A percentile compares a stretch with the other conserved stretches of the same genome.
These are phyloP conservation scores for Phytophthora podocarpi DNA, from an alignment of 352 stramenopile genomes.

Conservation along the genomic window DNA sequence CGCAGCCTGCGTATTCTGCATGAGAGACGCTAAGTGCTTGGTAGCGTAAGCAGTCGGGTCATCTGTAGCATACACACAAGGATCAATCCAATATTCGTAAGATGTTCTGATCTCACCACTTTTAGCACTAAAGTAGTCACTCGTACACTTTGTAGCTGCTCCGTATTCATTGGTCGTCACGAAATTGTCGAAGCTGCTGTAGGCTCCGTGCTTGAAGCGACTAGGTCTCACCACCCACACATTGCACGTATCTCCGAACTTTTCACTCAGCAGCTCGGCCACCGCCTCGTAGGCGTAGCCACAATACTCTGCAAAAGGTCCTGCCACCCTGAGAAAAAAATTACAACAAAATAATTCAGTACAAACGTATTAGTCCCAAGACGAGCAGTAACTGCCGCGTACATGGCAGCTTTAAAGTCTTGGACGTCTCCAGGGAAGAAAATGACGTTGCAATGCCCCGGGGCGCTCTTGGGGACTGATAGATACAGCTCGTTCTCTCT, in stretches of 20 bases:
- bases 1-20: slow-evolving; percentile 38
- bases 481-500: slow-evolving; percentile 64
- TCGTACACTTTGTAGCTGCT: slow-evolving; percentile 48
- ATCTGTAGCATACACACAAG: slow-evolving; percentile 28
- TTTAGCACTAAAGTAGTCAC: neutral
- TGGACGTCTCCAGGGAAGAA: slow-evolving; percentile 78
- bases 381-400: too few relatives aligned
- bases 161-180: slow-evolving; percentile 59
- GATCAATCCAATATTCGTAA: slow-evolving; percentile 8
- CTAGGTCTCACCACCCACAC: slow-evolving; percentile 65
- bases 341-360: too few relatives aligned
- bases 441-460: slow-evolving; percentile 52
- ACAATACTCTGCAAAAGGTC: slow-evolving; percentile 48
- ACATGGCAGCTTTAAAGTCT: slow-evolving; percentile 59
- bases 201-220: slow-evolving; percentile 47
- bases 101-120: neutral
- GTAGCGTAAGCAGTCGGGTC: slow-evolving; percentile 34
- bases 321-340: slow-evolving; percentile 20
- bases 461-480: slow-evolving; percentile 22
- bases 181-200: slow-evolving; percentile 74
- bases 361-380: too few relatives aligned
- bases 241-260: slow-evolving; percentile 57
- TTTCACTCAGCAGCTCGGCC: slow-evolving; percentile 45
- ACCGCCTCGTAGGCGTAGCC: slow-evolving; percentile 65
- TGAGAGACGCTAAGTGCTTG: slow-evolving; percentile 47